Evolutionary conservation across 176 grass and related monocot species (phyloP), one percentile per base, ranked within the genome.

Genomic region (Ampelocalamus luodianensis): DNA sequence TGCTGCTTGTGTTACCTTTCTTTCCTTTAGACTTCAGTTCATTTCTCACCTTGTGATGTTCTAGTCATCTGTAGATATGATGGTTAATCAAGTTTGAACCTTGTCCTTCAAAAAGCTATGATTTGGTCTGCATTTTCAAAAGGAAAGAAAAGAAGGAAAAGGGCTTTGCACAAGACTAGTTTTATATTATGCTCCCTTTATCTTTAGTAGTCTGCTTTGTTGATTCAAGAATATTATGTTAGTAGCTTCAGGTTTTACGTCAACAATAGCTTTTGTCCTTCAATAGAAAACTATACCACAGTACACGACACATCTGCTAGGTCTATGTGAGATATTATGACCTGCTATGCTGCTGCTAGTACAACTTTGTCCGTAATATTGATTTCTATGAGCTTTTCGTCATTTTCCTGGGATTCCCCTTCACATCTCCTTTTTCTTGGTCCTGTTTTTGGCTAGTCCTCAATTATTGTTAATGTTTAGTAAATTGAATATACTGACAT

Each of bases 401-500:
- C 37, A 85, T 77, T 73, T 72, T 71, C 39, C 60, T 72, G 65
- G 37, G 16, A 44, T 82, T 3, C 7, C 24, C 39, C 67, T 38
- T 60, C 26, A 5, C 16, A 34, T 20, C 54, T 75, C 46, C 44
- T 37, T 17, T 75, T 75, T 12, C 4, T 12, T 51, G 4, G 20
- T 49, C 20, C 29, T 83, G 18, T 38, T 83, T 87, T 73, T n/a
- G 39, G 24, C 10, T 45, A 45, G n/a, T 53, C 14, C 5, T 44
- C 15, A 67, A 39, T 67, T 54, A 27, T 27, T 73, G 26, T 17
- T 61, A 34, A 73, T 83, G n/a, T 62, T 65, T 63, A 32, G 6
- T 74, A 64, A 46, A 64, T 63, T 23, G 16, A 48, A 51, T 61
- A 18, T 42, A 42, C 48, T 83, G 43, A 72, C 68, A 62, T 39